Percentiles rank a stretch among this genome's conserved stretches.
phyloP scores from a whole-genome alignment of 768 basidiomycete species.

The Solioccasus polychromus region DNA sequence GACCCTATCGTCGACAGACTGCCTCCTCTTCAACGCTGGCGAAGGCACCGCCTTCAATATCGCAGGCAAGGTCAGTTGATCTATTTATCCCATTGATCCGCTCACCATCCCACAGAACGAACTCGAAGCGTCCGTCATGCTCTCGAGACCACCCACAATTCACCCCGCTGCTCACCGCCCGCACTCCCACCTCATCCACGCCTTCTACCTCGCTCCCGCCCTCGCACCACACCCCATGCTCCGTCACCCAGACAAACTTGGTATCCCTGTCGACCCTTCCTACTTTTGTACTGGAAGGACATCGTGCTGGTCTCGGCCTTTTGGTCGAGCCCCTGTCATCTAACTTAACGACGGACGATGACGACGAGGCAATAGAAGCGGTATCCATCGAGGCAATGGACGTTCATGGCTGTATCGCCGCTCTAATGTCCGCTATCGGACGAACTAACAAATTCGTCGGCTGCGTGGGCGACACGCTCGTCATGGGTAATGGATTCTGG shows the following conservation, averaged over 20 bases:
- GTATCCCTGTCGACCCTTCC: constrained; percentile 63
- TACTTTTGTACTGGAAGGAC: constrained; percentile 82
- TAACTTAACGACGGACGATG: too few species aligned
- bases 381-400: constrained; percentile 79
- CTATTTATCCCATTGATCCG: neutral
- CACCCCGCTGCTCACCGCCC: constrained; percentile 55
- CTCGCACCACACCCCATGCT: constrained; percentile 68
- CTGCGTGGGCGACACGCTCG: constrained; percentile 79
- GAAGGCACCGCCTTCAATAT: constrained; percentile 83
- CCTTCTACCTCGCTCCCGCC: constrained; percentile 66
- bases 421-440: constrained; percentile 78
- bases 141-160: constrained; percentile 70
- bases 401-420: constrained; percentile 65
- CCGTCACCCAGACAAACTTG: constrained; percentile 52
- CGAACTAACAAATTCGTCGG: constrained; percentile 81
- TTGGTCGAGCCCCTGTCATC: neutral
- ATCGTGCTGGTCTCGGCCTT: constrained; percentile 68
- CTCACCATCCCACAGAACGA: constrained; percentile 54
- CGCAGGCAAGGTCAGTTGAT: constrained; percentile 63
- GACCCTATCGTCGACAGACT: constrained; percentile 52
- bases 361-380: constrained; percentile 18
- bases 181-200: constrained; percentile 66
- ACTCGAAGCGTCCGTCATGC: constrained; percentile 77
- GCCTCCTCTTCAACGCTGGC: constrained; percentile 73
- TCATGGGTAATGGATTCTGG: constrained; percentile 80